Conservation (phyloP, 768 basidiomycete species). For the Mycena albidolilacea region DNA sequence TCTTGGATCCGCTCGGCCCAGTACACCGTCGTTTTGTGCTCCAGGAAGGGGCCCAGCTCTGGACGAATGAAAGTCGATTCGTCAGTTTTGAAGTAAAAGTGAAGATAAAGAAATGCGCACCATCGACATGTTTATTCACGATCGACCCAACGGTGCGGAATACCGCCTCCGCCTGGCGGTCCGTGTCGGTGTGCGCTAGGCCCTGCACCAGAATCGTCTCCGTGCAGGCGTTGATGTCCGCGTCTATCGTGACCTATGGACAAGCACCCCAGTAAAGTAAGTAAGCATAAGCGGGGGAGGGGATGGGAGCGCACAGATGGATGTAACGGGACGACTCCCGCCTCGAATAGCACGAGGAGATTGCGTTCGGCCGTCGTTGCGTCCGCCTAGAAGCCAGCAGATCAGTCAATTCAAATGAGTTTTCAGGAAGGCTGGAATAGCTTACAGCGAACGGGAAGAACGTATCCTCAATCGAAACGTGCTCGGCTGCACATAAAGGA, state of each 20-base stretch:
- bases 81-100: neutral
- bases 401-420: neutral
- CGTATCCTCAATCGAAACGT: constrained; percentile 70
- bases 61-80: neutral
- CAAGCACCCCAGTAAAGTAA: neutral
- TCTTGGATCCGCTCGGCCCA: constrained; percentile 66
- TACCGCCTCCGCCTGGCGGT: constrained; percentile 68
- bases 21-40: constrained; percentile 58
- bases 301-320: constrained; percentile 68
- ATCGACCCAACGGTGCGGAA: constrained; percentile 74
- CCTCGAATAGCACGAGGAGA: constrained; percentile 76
- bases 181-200: constrained; percentile 60
- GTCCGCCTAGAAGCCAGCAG: constrained; percentile 50
- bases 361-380: constrained; percentile 70
- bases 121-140: constrained; percentile 84
- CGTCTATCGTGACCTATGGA: constrained; percentile 58
- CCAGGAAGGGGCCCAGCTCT: constrained; percentile 67
- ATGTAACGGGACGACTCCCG: constrained; percentile 73
- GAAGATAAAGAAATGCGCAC: constrained; percentile 55
- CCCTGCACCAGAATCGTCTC: constrained; percentile 73
- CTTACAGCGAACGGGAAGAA: constrained; percentile 71
- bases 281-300: too few species aligned
- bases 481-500: constrained; percentile 39
- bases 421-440: neutral
- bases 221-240: constrained; percentile 66